These are phyloP conservation scores for Triticum aestivum DNA, from an alignment of 176 grass and related monocot species.

Conservation along the genomic window DNA sequence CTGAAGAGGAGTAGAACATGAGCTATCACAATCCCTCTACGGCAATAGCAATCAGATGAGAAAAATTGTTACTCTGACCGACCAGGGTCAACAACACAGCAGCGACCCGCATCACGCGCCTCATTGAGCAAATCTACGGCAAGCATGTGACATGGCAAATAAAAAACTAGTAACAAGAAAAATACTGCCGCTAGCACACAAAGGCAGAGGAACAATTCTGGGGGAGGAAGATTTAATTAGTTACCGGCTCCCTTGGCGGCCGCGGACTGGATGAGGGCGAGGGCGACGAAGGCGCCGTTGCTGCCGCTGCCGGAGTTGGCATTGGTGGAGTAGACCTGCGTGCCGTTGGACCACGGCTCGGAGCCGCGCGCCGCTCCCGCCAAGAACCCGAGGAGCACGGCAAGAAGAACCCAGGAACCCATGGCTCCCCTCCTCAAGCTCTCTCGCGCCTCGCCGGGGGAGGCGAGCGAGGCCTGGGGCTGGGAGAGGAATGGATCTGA, in stretches of 20 bases:
- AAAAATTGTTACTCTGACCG: conserved; percentile 18
- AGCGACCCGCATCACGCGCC: conserved; percentile 12
- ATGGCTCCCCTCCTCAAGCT: conserved; percentile 25
- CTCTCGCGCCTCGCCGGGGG: not conserved
- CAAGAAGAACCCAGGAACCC: conserved; percentile 27
- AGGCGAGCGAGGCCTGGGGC: not conserved
- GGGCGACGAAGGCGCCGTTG: conserved; percentile 67
- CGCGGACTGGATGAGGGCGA: conserved; percentile 79
- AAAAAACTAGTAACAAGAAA: not conserved
- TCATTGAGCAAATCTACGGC: not conserved
- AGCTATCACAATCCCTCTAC: not conserved
- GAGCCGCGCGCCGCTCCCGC: conserved; percentile 34
- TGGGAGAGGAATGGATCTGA: conserved; percentile 48
- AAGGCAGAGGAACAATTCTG: not conserved
- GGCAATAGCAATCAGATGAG: not conserved
- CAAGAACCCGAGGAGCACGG: conserved; percentile 26
- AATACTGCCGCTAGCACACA: not conserved
- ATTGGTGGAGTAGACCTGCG: conserved; percentile 25
- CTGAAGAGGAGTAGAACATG: not conserved
- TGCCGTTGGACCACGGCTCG: conserved; percentile 64
- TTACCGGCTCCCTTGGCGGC: conserved; percentile 79
- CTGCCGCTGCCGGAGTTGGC: conserved; percentile 37
- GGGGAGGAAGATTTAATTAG: not conserved
- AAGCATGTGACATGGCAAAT: conserved; percentile 9
- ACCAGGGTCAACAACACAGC: conserved; percentile 47